These are phyloP conservation scores for Gamarada debralockiae DNA, from an alignment of 495 filamentous ascomycete genomes.

Conservation along the genomic window DNA sequence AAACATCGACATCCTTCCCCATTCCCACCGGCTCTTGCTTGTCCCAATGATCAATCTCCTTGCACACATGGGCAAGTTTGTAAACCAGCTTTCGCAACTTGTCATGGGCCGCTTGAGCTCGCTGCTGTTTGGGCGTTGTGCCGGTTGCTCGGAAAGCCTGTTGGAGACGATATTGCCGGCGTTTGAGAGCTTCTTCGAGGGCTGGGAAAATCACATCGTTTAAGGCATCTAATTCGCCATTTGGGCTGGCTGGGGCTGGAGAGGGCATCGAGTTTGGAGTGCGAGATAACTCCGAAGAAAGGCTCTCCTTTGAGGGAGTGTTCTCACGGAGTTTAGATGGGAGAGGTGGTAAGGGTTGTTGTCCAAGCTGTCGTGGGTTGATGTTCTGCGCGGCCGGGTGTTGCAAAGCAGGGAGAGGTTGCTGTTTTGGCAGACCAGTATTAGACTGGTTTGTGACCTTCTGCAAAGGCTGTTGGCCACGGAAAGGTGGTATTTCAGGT, in stretches of 20 bases:
- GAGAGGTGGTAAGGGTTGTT: constrained; percentile 23
- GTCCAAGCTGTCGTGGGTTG: constrained; percentile 15
- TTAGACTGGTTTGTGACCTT: constrained; percentile 30
- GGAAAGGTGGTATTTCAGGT: constrained; percentile 52
- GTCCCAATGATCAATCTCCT: constrained; percentile 84
- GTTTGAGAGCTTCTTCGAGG: constrained; percentile 79
- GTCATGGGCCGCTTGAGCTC: constrained; percentile 73
- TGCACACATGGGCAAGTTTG: constrained; percentile 72
- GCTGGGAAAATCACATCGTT: constrained; percentile 81
- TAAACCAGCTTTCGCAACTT: constrained; percentile 72
- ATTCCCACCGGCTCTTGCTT: constrained; percentile 80
- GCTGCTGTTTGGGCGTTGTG: constrained; percentile 49
- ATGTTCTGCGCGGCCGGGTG: constrained; percentile 16
- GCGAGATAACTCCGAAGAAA: constrained; percentile 20
- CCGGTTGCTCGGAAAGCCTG: constrained; percentile 34
- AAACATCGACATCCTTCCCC: constrained; percentile 80
- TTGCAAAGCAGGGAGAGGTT: constrained; percentile 22
- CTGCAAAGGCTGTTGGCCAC: constrained; percentile 32
- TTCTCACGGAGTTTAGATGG: constrained; percentile 27
- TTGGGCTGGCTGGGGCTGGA: constrained; percentile 22
- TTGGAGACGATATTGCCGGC: constrained; percentile 66
- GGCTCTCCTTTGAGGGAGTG: constrained; percentile 21
- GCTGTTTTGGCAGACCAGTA: constrained; percentile 26
- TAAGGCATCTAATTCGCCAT: constrained; percentile 25
- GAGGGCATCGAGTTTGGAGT: constrained; percentile 26